A percentile compares a stretch with the other conserved stretches of the same genome.
Evolutionary conservation across 805 yeast species (phyloP).

Genomic region (Ascoidea rubescens): DNA sequence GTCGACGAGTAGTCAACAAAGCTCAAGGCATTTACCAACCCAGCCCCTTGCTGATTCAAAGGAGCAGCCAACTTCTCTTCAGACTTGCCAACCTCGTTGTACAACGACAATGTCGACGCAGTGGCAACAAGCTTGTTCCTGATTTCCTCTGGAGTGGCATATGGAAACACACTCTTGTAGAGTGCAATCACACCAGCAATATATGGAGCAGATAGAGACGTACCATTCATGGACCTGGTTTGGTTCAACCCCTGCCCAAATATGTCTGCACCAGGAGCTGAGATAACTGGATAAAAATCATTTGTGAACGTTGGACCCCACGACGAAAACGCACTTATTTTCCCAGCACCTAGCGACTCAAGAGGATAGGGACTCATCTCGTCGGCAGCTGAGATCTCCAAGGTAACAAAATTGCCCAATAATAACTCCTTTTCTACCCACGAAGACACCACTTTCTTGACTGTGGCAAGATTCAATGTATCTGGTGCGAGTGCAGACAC

Average conservation of each 20-base stretch:
- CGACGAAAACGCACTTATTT: slow-evolving; percentile 9
- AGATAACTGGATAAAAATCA: slow-evolving; percentile 10
- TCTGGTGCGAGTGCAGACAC: too few relatives aligned
- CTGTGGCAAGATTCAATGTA: too few relatives aligned
- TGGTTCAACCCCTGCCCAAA: slow-evolving; percentile 6
- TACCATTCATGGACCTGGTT: slow-evolving; percentile 9
- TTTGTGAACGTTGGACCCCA: slow-evolving; percentile 13
- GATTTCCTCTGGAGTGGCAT: slow-evolving; percentile 2
- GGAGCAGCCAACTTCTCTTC: slow-evolving; percentile 7
- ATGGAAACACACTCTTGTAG: slow-evolving; percentile 1
- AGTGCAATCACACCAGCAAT: slow-evolving; percentile 12
- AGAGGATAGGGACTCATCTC: too few relatives aligned
- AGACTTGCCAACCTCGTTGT: neutral
- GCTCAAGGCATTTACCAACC: slow-evolving; percentile 10
- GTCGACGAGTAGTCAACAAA: slow-evolving; percentile 8
- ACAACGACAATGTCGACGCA: neutral
- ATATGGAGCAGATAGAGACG: slow-evolving; percentile 12
- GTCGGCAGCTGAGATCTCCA: too few relatives aligned
- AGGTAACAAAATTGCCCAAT: too few relatives aligned
- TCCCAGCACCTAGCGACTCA: neutral
- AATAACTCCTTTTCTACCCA: too few relatives aligned
- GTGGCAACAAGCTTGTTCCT: slow-evolving; percentile 4
- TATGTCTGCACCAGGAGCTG: slow-evolving; percentile 13
- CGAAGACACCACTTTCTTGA: too few relatives aligned
- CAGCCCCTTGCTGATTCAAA: slow-evolving; percentile 12